Percentiles rank a stretch among this genome's conserved stretches.
phyloP scores from a whole-genome alignment of 345 rosid genomes.

The Salix arbutifolia region DNA sequence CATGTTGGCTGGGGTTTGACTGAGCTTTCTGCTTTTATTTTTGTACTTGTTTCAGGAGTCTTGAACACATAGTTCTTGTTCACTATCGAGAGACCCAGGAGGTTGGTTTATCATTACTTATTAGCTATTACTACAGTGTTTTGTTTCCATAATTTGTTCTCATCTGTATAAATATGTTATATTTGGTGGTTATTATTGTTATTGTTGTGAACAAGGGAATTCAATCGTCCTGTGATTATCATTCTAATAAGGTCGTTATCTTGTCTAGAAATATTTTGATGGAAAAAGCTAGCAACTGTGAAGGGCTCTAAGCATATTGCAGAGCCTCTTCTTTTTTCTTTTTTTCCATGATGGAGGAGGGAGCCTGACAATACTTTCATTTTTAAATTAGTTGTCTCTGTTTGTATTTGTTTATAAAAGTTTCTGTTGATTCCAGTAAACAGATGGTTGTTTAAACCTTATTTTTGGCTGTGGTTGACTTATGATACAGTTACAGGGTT shows the following conservation, averaged over 20 bases:
- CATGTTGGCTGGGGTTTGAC: not conserved
- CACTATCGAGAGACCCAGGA: conserved; percentile 96
- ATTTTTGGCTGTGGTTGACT: conserved; percentile 14
- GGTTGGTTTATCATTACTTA: conserved; percentile 46
- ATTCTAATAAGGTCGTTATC: not conserved
- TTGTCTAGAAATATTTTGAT: not conserved
- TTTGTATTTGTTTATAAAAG: not conserved
- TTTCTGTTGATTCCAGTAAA: not conserved
- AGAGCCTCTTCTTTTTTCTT: not conserved
- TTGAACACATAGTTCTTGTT: conserved; percentile 92
- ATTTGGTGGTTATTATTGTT: not conserved
- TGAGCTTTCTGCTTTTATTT: conserved; percentile 4
- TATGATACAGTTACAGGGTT: conserved; percentile 50
- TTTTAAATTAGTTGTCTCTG: not conserved
- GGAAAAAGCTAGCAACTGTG: not conserved
- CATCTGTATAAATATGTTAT: not conserved
- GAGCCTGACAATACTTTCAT: not conserved
- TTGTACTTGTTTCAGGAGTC: conserved; percentile 46
- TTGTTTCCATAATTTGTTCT: not conserved
- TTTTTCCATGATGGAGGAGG: not conserved
- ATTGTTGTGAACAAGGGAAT: not conserved
- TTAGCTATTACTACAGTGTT: conserved; percentile 9
- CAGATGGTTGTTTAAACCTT: not conserved
- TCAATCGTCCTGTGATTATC: not conserved
- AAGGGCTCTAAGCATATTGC: not conserved